Evolutionary conservation across 495 filamentous ascomycete species (phyloP), one percentile per base, ranked within the genome.

Genomic region (Penicillium steckii): DNA sequence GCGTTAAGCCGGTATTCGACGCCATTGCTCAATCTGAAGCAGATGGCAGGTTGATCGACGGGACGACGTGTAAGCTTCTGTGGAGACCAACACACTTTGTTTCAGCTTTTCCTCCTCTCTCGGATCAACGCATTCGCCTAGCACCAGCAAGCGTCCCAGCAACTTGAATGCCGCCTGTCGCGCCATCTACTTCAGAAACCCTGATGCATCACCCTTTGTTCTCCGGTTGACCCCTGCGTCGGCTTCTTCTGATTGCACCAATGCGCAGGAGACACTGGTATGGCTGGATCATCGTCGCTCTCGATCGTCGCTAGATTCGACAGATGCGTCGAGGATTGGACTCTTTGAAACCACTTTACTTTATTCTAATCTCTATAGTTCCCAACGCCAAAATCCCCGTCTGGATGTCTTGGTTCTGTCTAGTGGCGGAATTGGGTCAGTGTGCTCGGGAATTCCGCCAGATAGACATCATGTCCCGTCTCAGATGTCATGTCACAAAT

Each of bases 351-450:
- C n/a, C n/a, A n/a, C n/a, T n/a, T n/a, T n/a, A n/a, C n/a, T n/a
- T n/a, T n/a, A n/a, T n/a, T n/a, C n/a, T 19, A 52, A 55, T 59
- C 48, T 46, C 40, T 44, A 55, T 48, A 33, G 30, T 52, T 52
- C 48, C 37, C 35, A 19, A 44, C 17, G 5, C 21, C 45, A 24
- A 17, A 32, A 18, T 22, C 22, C 44, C 23, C 47, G 47, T 51
- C 51, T 55, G 52, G 51, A 46, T 46, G 40, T 52, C 41, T 55
- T 48, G 18, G 30, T 27, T 53, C 24, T 38, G 18, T 25, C 44
- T 37, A 26, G 44, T 26, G 44, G 37, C 51, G 40, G 35, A 32
- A 53, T 33, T 8, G 24, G 35, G n/a, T 30, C 44, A 41, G 18
- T 43, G 18, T 23, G 21, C 10, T 15, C 17, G 37, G 18, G 21